Evolutionary conservation across 257 asterid genomes (phyloP), one percentile per base, ranked within the genome.

Genomic region (Agastache rugosa): DNA sequence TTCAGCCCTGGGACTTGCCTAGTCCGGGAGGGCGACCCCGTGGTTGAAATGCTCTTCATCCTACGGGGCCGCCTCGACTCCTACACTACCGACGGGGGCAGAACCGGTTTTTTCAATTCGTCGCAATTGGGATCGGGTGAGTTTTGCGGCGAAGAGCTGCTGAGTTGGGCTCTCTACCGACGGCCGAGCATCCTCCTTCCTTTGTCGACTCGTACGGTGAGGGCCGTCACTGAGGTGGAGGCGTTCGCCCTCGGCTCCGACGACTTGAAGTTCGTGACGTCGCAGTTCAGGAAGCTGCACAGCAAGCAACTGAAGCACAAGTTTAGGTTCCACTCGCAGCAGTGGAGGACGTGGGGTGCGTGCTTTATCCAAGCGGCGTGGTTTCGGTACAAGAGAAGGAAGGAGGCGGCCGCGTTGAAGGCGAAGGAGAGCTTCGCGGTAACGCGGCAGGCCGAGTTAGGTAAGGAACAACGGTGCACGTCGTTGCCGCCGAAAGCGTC

Each of bases 331-430:
- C 82, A 90, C 53, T 90, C 96, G 16, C 90, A 88, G 19, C 93
- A 88, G 37, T 90, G 96, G 96, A 73, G 96, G 82, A 86, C 92
- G 5, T 90, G 96, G 96, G 96, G 87, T 5, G 93, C 93, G 10
- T 86, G 92, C 70, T 88, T 82, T 58, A 85, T 90, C 50, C 96
- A 90, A 73, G 92, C 94, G 1, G 88, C 89, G 2, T 88, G 94
- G 94, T 82, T 83, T 71, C 71, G 92, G 27, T 88, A 83, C 74
- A 79, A 78, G 48, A 80, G 83, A 39, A 76, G 83, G 55, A 85
- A 50, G 72, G 86, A 80, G 20, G 84, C 83, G 0, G 85, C 72
- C 3, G 66, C 7, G 22, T 45, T 86, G 3, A 86, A 81, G 63
- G 85, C 80, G 20, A 31, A 61, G 76, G 87, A 78, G 75, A 72